These are phyloP conservation scores for Odontarrhena argentea DNA, from an alignment of 345 rosid genomes.

Conservation along the genomic window DNA sequence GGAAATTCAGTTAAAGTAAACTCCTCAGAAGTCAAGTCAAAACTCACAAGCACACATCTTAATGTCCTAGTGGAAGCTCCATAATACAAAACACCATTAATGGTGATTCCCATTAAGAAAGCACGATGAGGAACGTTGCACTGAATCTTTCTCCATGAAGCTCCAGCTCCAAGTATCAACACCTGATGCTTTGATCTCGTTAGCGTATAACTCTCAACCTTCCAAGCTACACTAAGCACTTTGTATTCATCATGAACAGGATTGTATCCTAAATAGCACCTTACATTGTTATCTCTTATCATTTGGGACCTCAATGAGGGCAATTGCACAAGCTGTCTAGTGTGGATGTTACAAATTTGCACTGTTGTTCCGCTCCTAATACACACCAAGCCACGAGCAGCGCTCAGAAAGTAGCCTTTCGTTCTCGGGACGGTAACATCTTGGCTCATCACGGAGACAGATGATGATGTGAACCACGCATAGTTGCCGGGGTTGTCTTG, in stretches of 20 bases:
- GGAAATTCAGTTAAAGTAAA: neutral
- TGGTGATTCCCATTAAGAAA: slow-evolving; percentile 1
- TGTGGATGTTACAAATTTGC: neutral
- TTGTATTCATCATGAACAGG: slow-evolving; percentile 20
- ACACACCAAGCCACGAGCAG: slow-evolving; percentile 1
- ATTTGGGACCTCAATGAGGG: neutral
- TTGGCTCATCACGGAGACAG: neutral
- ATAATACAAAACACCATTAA: slow-evolving; percentile 3
- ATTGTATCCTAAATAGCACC: neutral
- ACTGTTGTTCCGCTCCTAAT: neutral
- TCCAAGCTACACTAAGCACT: slow-evolving; percentile 3
- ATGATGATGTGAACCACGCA: neutral
- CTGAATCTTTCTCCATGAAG: slow-evolving; percentile 18
- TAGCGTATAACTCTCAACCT: neutral
- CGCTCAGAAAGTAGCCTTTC: neutral
- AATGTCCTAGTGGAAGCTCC: neutral
- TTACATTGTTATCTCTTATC: too few species aligned
- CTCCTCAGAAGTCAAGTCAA: neutral
- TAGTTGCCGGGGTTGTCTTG: neutral
- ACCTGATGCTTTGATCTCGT: slow-evolving; percentile 3
- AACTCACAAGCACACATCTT: slow-evolving; percentile 16
- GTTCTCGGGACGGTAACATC: neutral
- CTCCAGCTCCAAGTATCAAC: slow-evolving; percentile 21
- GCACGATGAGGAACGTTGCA: slow-evolving; percentile 4
- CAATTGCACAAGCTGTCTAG: slow-evolving; percentile 11